phyloP scores from a whole-genome alignment of 2,329 filamentous ascomycete species.

The Chrysoporthe austroafricana region DNA sequence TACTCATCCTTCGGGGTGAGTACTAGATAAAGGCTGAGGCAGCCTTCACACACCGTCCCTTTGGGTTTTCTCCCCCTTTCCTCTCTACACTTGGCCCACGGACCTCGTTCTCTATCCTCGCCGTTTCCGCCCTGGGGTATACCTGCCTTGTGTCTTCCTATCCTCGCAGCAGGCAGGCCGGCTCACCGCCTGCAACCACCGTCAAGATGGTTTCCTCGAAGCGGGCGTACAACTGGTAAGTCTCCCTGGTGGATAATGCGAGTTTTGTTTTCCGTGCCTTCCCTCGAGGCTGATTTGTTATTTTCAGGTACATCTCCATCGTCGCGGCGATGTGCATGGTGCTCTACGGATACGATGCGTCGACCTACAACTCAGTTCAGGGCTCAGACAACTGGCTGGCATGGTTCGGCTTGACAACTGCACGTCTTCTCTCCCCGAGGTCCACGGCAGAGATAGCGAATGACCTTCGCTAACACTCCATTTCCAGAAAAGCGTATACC shows the following conservation, averaged over 20 bases:
- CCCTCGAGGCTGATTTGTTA: not conserved
- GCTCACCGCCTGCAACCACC: conserved; percentile 20
- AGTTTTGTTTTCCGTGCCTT: not conserved
- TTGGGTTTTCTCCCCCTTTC: not conserved
- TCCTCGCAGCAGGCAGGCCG: conserved; percentile 13
- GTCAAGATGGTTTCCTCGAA: conserved; percentile 34
- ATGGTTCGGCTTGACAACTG: conserved; percentile 59
- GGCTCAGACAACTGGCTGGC: conserved; percentile 68
- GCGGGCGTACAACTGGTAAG: conserved; percentile 36
- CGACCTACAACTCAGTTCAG: conserved; percentile 74
- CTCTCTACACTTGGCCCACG: not conserved
- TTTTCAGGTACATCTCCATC: conserved; percentile 65
- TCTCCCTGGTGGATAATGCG: not conserved
- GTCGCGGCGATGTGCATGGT: conserved; percentile 77
- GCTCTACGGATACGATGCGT: conserved; percentile 75
- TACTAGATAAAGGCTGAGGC: conserved; percentile 18
- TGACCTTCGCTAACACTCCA: not conserved
- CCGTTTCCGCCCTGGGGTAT: not conserved
- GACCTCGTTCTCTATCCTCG: not conserved
- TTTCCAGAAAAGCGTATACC: conserved; percentile 36
- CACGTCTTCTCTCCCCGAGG: conserved; percentile 29
- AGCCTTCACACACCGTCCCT: not conserved
- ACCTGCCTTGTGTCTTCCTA: not conserved
- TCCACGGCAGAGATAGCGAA: not conserved
- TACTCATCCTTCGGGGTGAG: not conserved